Base-by-base conservation (phyloP, 371 early-diverging fungal genomes). In the Sporodiniella umbellata region DNA sequence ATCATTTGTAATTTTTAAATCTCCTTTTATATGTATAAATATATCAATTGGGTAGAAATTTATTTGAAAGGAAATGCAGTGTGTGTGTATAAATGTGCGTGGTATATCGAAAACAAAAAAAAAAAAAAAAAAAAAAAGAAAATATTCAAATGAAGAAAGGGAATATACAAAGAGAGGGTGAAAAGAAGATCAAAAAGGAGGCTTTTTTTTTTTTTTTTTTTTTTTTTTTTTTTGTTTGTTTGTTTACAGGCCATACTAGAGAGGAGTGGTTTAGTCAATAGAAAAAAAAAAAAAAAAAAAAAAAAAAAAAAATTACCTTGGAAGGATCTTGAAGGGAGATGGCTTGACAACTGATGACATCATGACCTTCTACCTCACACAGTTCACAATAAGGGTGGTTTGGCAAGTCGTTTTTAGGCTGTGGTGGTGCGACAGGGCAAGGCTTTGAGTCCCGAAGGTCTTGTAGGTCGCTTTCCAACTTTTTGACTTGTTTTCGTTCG, bases 311-410 rank as follows among this genome's bases (percentile, higher is more conserved):
- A n/a, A n/a, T n/a, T n/a, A n/a, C n/a, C n/a, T n/a, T n/a, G n/a
- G n/a, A n/a, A n/a, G 15, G 15, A 40, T 40, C 45, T 15, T 24
- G 35, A 30, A 30, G 18, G 22, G 70, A 63, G 14, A 75, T 76
- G 22, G 77, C 81, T 19, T 56, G 72, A 50, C 89, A 88, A 49
- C 76, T 79, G 43, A 83, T 72, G n/a, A 88, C 60, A 31, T 81
- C 81, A 54, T 88, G 90, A 4, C 85, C 86, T 30, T 62, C 51
- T 3, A 67, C 62, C 45, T 90, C 89, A 53, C 89, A 90, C 8
- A 87, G 66, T 55, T 86, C 86, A 51, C 87, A 88, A 53, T 74
- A 83, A 17, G 68, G 52, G 0, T 42, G 47, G 25, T 58, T 45
- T 51, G 18, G 49, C 51, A 30, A 43, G 18, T 33, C 22, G 56